Conservation (phyloP, 352 stramenopile species). For the Pythium brachiatum region DNA sequence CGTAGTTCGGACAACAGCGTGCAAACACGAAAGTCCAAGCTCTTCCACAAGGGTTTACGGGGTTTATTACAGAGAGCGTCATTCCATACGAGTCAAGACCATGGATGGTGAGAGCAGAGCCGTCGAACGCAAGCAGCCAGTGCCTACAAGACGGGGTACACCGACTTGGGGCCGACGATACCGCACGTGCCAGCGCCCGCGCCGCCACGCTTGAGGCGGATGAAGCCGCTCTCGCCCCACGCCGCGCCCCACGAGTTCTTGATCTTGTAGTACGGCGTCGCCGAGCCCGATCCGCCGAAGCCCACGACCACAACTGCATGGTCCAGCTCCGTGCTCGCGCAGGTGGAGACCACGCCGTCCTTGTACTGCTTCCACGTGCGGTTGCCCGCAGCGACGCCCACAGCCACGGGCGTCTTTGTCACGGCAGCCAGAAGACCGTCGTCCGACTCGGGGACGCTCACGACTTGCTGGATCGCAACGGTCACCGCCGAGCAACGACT, state of each 20-base stretch:
- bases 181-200: slow-evolving; percentile 49
- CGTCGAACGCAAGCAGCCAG: background rate
- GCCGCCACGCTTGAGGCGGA: slow-evolving; percentile 88
- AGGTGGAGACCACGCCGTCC: slow-evolving; percentile 84
- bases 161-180: slow-evolving; percentile 51
- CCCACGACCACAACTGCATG: slow-evolving; percentile 97
- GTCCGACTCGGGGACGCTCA: slow-evolving; percentile 72
- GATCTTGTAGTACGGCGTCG: slow-evolving; percentile 90
- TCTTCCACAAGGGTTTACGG: background rate
- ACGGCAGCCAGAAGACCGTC: slow-evolving; percentile 84
- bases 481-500: slow-evolving; percentile 30
- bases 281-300: slow-evolving; percentile 66
- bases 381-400: slow-evolving; percentile 95
- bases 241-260: slow-evolving; percentile 96
- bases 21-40: background rate
- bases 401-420: slow-evolving; percentile 88
- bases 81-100: too few relatives aligned
- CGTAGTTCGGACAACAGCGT: too few relatives aligned
- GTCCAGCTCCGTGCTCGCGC: slow-evolving; percentile 90
- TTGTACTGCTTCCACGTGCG: slow-evolving; percentile 98
- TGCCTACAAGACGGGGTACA: slow-evolving; percentile 51
- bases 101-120: background rate
- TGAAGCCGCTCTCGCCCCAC: slow-evolving; percentile 94
- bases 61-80: slow-evolving; percentile 1
- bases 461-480: slow-evolving; percentile 39